Evolutionary conservation across 148 eudicot genomes (phyloP).

Genomic region (Cornus controversa): DNA sequence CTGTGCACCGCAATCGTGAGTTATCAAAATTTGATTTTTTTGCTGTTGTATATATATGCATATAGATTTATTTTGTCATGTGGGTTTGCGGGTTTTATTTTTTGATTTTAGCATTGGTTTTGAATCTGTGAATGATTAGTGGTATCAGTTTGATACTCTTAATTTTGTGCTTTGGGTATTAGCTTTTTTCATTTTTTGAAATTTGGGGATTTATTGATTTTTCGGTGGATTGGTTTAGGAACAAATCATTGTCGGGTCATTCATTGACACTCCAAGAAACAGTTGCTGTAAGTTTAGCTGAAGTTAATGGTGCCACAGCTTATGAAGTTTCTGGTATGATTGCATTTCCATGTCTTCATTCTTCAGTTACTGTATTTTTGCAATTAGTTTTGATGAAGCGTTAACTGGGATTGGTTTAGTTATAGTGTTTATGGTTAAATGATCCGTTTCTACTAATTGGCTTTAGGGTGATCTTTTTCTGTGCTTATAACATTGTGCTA

Average conservation of each 20-base stretch:
- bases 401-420: background rate
- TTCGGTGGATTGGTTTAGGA: constrained; percentile 42
- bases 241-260: constrained; percentile 81
- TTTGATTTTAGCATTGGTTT: background rate
- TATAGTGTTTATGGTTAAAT: background rate
- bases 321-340: constrained; percentile 68
- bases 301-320: constrained; percentile 59
- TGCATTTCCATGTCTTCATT: background rate
- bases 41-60: background rate
- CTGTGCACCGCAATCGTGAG: constrained; percentile 85
- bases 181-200: background rate
- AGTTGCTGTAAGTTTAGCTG: constrained; percentile 48
- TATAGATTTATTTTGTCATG: background rate
- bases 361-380: background rate
- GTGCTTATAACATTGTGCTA: background rate
- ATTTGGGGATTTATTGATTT: background rate
- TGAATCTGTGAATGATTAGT: background rate
- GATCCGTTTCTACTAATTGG: background rate
- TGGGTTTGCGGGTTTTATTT: background rate
- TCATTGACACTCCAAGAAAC: constrained; percentile 67
- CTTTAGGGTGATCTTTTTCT: background rate
- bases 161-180: background rate
- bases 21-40: background rate
- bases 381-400: background rate
- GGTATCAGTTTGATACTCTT: constrained; percentile 3